These are phyloP conservation scores for Theobroma grandiflorum DNA, from an alignment of 441 rosid genomes.

Conservation along the genomic window DNA sequence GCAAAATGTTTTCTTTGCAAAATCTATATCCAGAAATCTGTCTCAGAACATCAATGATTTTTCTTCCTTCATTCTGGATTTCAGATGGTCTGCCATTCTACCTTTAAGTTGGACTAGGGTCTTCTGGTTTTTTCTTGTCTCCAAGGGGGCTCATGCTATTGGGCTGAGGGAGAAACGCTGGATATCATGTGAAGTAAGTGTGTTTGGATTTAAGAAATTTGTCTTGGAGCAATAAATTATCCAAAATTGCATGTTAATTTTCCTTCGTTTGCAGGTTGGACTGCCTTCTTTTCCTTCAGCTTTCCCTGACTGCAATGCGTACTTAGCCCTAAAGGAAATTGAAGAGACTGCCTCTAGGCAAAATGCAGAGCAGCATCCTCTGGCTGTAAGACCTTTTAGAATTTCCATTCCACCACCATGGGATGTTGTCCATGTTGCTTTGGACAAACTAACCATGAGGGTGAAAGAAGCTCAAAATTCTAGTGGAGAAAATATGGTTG, in stretches of 20 bases:
- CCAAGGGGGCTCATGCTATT: slow-evolving; percentile 84
- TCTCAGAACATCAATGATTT: slow-evolving; percentile 17
- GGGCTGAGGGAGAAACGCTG: slow-evolving; percentile 89
- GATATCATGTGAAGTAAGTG: slow-evolving; percentile 77
- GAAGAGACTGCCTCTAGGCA: slow-evolving; percentile 57
- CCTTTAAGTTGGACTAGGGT: slow-evolving; percentile 87
- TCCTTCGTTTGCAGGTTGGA: slow-evolving; percentile 58
- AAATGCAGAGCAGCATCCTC: slow-evolving; percentile 57
- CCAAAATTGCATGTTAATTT: slow-evolving; percentile 28
- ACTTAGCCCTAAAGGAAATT: slow-evolving; percentile 56
- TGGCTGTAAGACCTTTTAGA: slow-evolving; percentile 63
- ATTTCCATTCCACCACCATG: slow-evolving; percentile 81
- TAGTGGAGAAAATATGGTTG: slow-evolving; percentile 32
- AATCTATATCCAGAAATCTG: slow-evolving; percentile 3
- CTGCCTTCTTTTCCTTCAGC: slow-evolving; percentile 84
- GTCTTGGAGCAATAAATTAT: slow-evolving; percentile 10
- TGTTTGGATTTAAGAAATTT: slow-evolving; percentile 16
- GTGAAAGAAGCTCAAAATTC: slow-evolving; percentile 34
- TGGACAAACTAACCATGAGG: slow-evolving; percentile 32
- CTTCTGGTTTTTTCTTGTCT: slow-evolving; percentile 73
- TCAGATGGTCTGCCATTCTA: slow-evolving; percentile 87
- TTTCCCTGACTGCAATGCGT: slow-evolving; percentile 84
- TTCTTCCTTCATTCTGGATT: slow-evolving; percentile 27
- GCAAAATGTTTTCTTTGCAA: slow-evolving; percentile 9
- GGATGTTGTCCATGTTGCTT: slow-evolving; percentile 54